phyloP scores from a whole-genome alignment of 2,329 filamentous ascomycete species.

The Dendrostoma leiphaemia region DNA sequence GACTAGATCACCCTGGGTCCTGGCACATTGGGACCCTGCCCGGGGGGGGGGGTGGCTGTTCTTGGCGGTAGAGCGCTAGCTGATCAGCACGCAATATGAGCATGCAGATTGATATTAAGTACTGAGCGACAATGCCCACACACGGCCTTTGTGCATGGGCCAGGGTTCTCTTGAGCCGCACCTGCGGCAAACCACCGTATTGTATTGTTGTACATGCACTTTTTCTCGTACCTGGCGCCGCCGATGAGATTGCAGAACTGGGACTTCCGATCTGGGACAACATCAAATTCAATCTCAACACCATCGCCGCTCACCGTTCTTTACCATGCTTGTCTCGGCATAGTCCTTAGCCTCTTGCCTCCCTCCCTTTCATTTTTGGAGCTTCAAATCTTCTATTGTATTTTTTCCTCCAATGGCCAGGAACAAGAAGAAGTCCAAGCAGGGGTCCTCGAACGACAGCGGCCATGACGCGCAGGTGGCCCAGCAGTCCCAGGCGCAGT shows the following conservation, averaged over 20 bases:
- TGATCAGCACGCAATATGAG: too few relatives aligned
- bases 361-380: not conserved
- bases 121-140: too few relatives aligned
- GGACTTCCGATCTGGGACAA: slow-evolving; percentile 4
- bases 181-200: too few relatives aligned
- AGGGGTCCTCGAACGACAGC: slow-evolving; percentile 25
- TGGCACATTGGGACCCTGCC: too few relatives aligned
- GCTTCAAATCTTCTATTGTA: not conserved
- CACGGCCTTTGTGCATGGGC: too few relatives aligned
- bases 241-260: slow-evolving; percentile 3
- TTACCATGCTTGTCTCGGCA: not conserved
- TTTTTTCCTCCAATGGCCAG: slow-evolving; percentile 37
- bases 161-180: too few relatives aligned
- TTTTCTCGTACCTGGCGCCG: not conserved
- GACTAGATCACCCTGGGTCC: too few relatives aligned
- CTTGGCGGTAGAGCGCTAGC: too few relatives aligned
- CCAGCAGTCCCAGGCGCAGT: not conserved
- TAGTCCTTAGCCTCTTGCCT: not conserved
- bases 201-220: too few relatives aligned
- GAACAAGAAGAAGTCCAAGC: slow-evolving; percentile 43
- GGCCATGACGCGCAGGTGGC: slow-evolving; percentile 21
- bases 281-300: not conserved
- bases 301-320: too few relatives aligned
- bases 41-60: too few relatives aligned
- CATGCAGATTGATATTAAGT: too few relatives aligned